phyloP scores from a whole-genome alignment of 805 yeast genomes.

The Suhomyces sp. region DNA sequence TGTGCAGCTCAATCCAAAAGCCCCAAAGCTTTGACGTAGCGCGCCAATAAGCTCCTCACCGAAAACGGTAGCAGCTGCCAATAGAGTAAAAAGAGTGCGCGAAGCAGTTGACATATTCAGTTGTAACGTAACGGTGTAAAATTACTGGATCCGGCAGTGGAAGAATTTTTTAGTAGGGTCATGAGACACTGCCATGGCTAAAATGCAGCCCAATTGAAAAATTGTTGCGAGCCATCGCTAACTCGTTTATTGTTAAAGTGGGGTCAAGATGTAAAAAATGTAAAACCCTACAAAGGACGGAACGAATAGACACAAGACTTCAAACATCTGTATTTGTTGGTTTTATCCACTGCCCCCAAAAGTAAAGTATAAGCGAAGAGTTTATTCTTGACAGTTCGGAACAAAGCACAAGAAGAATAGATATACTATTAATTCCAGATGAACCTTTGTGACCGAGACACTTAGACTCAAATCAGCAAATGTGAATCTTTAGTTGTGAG shows the following conservation, averaged over 20 bases:
- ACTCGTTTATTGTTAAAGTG: neutral
- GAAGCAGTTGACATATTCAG: neutral
- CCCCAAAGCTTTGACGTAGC: neutral
- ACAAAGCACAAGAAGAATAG: neutral
- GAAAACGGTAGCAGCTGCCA: neutral
- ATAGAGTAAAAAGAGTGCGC: neutral
- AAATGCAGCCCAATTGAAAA: neutral
- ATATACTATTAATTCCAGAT: neutral
- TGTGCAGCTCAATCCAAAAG: neutral
- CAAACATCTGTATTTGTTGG: neutral
- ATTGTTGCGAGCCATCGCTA: neutral
- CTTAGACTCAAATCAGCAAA: neutral
- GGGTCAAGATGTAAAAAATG: neutral
- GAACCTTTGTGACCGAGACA: neutral
- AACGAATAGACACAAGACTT: neutral
- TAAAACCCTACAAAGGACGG: neutral
- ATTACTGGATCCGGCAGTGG: neutral
- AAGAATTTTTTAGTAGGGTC: neutral
- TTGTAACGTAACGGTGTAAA: neutral
- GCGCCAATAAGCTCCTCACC: neutral
- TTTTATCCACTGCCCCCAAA: neutral
- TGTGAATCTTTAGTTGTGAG: neutral
- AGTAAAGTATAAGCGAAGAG: neutral
- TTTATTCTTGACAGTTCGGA: neutral
- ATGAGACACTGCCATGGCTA: neutral